Evolutionary conservation across 2,329 filamentous ascomycete genomes (phyloP), one percentile per base, ranked within the genome.

Genomic region (Ascomycota sp.): DNA sequence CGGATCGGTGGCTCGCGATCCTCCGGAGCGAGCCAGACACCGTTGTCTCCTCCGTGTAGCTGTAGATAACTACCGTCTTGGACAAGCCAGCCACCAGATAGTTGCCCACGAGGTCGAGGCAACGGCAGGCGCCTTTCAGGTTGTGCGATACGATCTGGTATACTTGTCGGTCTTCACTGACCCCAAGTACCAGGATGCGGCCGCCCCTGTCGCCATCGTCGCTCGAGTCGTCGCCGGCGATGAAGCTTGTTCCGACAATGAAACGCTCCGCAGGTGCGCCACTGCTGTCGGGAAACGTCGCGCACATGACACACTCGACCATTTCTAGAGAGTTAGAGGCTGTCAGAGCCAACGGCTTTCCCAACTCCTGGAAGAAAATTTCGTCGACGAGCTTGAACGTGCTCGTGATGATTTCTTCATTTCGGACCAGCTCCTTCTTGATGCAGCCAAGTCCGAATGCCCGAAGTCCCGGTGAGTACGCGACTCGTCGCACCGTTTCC

Each of bases 371-470:
- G 52, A 95, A 92, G 12, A 81, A 61, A 27, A 93, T 72, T 47
- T 95, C 89, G 44, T 98, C 86, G 1, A 91, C 83, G 1, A 98
- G 66, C 45, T 76, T 76, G 47, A 98, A 79, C n/a, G 74, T 73
- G 44, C 79, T 86, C 8, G 69, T 67, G 9, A 92, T 65, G 4
- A 74, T 54, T 51, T 98, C 89, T 41, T 72, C 72, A 10, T 77
- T 78, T 7, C 69, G 57, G 9, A 65, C 55, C 1, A 93, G 55
- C 34, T 76, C 71, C 11, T 83, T 71, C 40, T 74, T 73, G 38
- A 95, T 79, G 25, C 80, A 89, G 2, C 84, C 86, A 4, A 95
- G 64, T 1, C 77, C 86, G 49, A 95, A 95, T 0, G 76, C 75
- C 47, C 77, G 77, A 35, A 89, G 67, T 1, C 62, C 65, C 1